Base-by-base conservation (phyloP, 306 rosid genomes). In the Fragaria ananassa region DNA sequence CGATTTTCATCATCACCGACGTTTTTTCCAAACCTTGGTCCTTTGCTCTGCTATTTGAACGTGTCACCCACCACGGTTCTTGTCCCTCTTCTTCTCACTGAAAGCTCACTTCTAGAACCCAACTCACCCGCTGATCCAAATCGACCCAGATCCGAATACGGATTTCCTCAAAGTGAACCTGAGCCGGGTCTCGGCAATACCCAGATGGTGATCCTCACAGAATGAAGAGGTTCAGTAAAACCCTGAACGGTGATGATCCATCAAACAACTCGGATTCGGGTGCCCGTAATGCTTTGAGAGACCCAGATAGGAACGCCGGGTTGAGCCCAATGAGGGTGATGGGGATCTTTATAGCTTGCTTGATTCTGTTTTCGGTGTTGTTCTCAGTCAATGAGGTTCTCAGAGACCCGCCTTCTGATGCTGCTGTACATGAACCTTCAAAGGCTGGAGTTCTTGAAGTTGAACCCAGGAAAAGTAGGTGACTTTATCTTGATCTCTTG, bases 371-470 rank as follows among this genome's bases (percentile, higher is more conserved):
- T 53, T 93, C 98, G 21, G 97, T 87, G 0, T 15, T 93, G 78
- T 91, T 93, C 81, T 93, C 98, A 0, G 86, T 88, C 65, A 84
- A 91, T 27, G 80, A 88, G 21, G 89, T 93, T 79, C 87, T 92
- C 63, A 87, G 84, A 68, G 97, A 88, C 80, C 97, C 93, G 3
- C 97, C 97, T 19, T 90, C 93, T 0, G 92, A 92, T 85, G 89
- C 79, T 85, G 89, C 79, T 18, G 89, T 86, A 15, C 56, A 15
- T 9, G 85, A 85, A 60, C 68, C 79, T 72, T 81, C 86, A 1
- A 60, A 81, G 31, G 4, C 76, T 34, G 23, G 77, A 64, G 45
- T 81, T 66, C 68, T 82, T 82, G 76, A 78, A 74, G 31, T 57
- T 53, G 53, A 79, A 12, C 27, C 79, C 53, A 74, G 71, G 2